phyloP scores from a whole-genome alignment of 177 flowering plant species.

The Telopea speciosissima region DNA sequence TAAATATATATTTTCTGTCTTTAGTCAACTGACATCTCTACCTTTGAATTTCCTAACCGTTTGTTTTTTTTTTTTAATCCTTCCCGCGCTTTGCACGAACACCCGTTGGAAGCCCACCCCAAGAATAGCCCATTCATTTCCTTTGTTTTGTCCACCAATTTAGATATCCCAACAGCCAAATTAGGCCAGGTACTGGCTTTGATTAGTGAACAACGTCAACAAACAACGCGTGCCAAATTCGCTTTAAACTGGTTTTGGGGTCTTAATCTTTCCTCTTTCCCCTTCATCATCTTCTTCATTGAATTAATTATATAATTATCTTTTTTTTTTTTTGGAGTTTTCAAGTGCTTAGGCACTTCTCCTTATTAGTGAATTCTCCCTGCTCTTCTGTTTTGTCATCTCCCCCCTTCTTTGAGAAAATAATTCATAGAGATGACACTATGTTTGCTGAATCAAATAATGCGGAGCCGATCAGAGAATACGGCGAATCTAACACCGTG shows the following conservation, averaged over 20 bases:
- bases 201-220: slow-evolving; percentile 3
- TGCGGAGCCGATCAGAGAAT: background rate
- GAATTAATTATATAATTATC: background rate
- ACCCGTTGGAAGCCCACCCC: background rate
- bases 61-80: background rate
- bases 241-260: background rate
- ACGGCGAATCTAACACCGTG: background rate
- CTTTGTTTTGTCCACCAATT: background rate
- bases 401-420: background rate
- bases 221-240: background rate
- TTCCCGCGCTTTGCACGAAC: background rate
- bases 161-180: background rate
- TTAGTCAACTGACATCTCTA: background rate
- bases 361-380: background rate
- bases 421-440: slow-evolving; percentile 4
- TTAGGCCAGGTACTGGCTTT: slow-evolving; percentile 8
- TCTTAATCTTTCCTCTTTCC: slow-evolving; percentile 1
- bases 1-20: no score
- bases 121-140: background rate
- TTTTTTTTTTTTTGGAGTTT: background rate
- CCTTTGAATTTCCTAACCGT: background rate
- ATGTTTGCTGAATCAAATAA: background rate
- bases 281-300: background rate
- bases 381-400: background rate
- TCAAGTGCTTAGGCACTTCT: background rate